Evolutionary conservation across 306 rosid genomes (phyloP).

Genomic region (Rubus idaeus): DNA sequence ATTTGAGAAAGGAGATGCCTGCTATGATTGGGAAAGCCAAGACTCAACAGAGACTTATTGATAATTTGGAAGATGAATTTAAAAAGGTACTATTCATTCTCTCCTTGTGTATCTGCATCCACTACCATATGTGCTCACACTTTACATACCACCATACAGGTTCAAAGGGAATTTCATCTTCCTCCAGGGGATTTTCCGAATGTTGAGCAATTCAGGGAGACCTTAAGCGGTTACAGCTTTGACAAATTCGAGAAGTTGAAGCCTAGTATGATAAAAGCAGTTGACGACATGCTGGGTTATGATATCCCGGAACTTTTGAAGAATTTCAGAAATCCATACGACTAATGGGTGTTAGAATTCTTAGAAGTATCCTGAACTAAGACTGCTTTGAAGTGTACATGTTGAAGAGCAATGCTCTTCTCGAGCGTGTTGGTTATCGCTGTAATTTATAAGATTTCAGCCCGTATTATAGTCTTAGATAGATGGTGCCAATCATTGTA

Average conservation of each 20-base stretch:
- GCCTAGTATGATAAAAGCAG: conserved; percentile 69
- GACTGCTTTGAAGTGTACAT: not conserved
- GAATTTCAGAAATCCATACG: conserved; percentile 79
- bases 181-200: conserved; percentile 93
- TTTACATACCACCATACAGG: conserved; percentile 41
- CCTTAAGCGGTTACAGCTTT: conserved; percentile 57
- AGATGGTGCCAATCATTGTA: not conserved
- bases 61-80: conserved; percentile 71
- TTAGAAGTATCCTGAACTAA: not conserved
- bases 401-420: not conserved
- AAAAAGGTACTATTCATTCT: conserved; percentile 55
- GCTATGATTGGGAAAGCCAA: conserved; percentile 84
- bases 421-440: not conserved
- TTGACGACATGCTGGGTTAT: conserved; percentile 90
- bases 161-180: conserved; percentile 79
- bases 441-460: not conserved
- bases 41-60: conserved; percentile 72
- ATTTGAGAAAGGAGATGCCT: conserved; percentile 89
- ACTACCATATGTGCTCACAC: not conserved
- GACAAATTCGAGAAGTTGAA: conserved; percentile 88
- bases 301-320: conserved; percentile 87
- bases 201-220: conserved; percentile 67
- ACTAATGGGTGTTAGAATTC: conserved; percentile 23
- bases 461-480: not conserved
- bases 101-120: not conserved